These are phyloP conservation scores for Elongisporangium anandrum DNA, from an alignment of 352 stramenopile species.

Conservation along the genomic window DNA sequence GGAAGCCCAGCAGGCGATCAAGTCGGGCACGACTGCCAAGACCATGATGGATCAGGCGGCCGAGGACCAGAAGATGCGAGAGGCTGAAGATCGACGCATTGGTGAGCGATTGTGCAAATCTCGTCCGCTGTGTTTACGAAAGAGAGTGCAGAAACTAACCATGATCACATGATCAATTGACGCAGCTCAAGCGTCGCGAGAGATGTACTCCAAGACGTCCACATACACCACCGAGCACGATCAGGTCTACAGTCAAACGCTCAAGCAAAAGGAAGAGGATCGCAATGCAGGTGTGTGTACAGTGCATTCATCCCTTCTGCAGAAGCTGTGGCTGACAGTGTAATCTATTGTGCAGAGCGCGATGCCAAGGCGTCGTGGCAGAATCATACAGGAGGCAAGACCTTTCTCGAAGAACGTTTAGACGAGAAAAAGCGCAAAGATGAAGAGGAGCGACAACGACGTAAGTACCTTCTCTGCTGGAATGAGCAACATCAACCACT, in stretches of 20 bases:
- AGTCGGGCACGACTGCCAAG: slow-evolving; percentile 33
- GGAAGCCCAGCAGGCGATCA: slow-evolving; percentile 22
- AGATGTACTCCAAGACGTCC: slow-evolving; percentile 30
- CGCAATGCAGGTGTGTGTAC: slow-evolving; percentile 4
- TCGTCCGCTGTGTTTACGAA: background rate
- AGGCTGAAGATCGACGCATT: slow-evolving; percentile 32
- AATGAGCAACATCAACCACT: background rate
- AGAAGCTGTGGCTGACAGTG: background rate
- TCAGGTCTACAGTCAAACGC: slow-evolving; percentile 28
- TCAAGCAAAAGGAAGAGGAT: slow-evolving; percentile 30
- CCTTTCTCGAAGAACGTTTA: slow-evolving; percentile 52
- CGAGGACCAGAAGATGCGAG: slow-evolving; percentile 36
- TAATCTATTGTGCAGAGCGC: slow-evolving; percentile 15
- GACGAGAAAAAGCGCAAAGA: slow-evolving; percentile 57
- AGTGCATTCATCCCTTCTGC: background rate
- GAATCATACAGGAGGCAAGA: slow-evolving; percentile 42
- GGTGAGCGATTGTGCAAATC: background rate
- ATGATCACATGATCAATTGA: slow-evolving; percentile 9
- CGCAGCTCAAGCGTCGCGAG: slow-evolving; percentile 22
- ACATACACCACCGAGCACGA: slow-evolving; percentile 32
- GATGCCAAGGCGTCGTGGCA: slow-evolving; percentile 31
- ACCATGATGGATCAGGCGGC: slow-evolving; percentile 42
- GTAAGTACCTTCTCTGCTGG: slow-evolving; percentile 1
- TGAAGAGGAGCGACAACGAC: slow-evolving; percentile 39
- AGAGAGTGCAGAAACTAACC: background rate